Evolutionary conservation across 73 alveolate genomes (phyloP).

Genomic region (Blepharisma stoltei): DNA sequence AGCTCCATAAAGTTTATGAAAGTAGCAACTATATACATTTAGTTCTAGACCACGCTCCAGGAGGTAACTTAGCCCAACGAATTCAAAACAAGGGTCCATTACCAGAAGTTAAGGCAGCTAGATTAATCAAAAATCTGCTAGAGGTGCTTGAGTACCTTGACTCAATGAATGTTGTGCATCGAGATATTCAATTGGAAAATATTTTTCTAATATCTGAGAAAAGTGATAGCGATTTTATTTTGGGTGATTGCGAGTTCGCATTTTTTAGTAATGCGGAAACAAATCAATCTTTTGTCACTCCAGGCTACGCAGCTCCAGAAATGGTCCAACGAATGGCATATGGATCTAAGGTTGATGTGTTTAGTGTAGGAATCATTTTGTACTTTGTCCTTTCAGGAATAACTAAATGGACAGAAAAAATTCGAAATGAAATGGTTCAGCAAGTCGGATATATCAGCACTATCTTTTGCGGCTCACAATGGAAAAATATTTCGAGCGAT

Average conservation of each 20-base stretch:
- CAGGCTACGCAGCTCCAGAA: conserved; percentile 74
- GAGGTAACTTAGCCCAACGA: conserved; percentile 56
- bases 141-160: conserved; percentile 43
- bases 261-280: conserved; percentile 41
- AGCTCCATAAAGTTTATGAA: conserved; percentile 54
- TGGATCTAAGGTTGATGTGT: conserved; percentile 52
- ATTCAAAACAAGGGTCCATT: conserved; percentile 34
- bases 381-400: conserved; percentile 49
- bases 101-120: conserved; percentile 52
- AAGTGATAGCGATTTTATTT: conserved; percentile 47
- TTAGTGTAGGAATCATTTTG: conserved; percentile 59
- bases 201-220: conserved; percentile 35
- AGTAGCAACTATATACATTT: conserved; percentile 46
- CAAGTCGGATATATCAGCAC: too few species aligned
- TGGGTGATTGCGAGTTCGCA: conserved; percentile 61
- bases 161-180: conserved; percentile 31
- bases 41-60: conserved; percentile 53
- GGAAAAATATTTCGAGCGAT: too few species aligned
- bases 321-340: conserved; percentile 45
- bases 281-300: conserved; percentile 64
- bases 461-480: too few species aligned
- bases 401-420: too few species aligned
- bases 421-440: too few species aligned
- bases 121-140: conserved; percentile 32
- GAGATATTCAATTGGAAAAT: conserved; percentile 53